These are phyloP conservation scores for Neocatenulostroma microsporum DNA, from an alignment of 2,329 filamentous ascomycete genomes.

Conservation along the genomic window DNA sequence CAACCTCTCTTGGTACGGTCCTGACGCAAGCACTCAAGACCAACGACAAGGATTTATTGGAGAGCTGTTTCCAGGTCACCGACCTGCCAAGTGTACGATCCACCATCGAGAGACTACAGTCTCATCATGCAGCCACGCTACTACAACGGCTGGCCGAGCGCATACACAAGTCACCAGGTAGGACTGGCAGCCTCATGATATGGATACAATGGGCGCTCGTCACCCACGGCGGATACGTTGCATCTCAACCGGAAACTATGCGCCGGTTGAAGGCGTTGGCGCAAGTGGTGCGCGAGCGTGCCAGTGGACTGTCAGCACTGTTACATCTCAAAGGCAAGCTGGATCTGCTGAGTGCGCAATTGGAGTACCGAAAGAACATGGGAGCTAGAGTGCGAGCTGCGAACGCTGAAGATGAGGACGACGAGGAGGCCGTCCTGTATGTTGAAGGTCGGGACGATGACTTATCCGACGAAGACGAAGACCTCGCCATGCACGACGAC, in stretches of 20 bases:
- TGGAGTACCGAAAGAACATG: conserved; percentile 67
- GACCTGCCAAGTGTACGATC: conserved; percentile 71
- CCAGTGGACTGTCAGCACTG: conserved; percentile 71
- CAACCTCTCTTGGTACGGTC: conserved; percentile 82
- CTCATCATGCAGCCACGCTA: conserved; percentile 67
- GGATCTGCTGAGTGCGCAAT: conserved; percentile 86
- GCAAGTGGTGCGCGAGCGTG: conserved; percentile 79
- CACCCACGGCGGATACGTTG: conserved; percentile 83
- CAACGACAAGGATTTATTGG: conserved; percentile 81
- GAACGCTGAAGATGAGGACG: conserved; percentile 52
- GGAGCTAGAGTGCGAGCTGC: conserved; percentile 43
- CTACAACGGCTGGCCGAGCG: conserved; percentile 79
- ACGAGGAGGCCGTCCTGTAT: conserved; percentile 71
- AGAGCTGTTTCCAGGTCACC: conserved; percentile 78
- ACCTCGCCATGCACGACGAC: conserved; percentile 1
- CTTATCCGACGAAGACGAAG: conserved; percentile 36
- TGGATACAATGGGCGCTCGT: conserved; percentile 97
- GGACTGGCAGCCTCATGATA: conserved; percentile 80
- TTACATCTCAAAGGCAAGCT: conserved; percentile 89
- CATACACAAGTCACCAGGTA: conserved; percentile 76
- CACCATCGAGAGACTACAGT: conserved; percentile 86
- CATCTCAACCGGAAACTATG: conserved; percentile 75
- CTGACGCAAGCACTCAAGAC: conserved; percentile 87
- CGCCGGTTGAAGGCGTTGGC: conserved; percentile 70
- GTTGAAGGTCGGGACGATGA: conserved; percentile 71